Percentiles rank a stretch among this genome's conserved stretches.
Evolutionary conservation across 768 basidiomycete species (phyloP).

Genomic region (Piloderma croceum): DNA sequence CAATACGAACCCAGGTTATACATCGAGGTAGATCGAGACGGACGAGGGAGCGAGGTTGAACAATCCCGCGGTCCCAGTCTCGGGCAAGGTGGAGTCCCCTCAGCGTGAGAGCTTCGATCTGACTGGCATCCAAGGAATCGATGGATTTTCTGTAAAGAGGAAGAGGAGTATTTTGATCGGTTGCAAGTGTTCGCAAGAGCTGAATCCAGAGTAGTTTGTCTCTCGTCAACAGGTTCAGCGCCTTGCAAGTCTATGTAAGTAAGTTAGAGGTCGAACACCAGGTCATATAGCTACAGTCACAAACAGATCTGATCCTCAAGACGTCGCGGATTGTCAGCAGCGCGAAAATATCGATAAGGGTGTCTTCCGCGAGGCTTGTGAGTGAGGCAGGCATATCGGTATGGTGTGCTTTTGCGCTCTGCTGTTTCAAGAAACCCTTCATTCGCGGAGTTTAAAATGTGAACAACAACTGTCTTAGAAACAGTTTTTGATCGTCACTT

Average conservation of each 20-base stretch:
- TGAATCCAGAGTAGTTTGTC: background rate
- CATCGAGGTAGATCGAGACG: constrained; percentile 5
- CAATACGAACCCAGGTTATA: constrained; percentile 13
- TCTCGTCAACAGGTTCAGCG: background rate
- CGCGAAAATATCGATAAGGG: too few species aligned
- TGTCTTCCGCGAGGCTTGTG: too few species aligned
- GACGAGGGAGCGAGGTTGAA: background rate
- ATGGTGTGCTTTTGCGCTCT: too few species aligned
- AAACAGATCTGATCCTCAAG: too few species aligned
- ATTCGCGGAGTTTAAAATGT: too few species aligned
- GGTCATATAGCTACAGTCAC: too few species aligned
- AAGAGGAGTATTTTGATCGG: background rate
- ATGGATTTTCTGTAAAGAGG: background rate
- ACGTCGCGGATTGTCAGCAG: too few species aligned
- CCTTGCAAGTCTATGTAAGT: background rate
- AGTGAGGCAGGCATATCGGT: too few species aligned
- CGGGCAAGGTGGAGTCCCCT: background rate
- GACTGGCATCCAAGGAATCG: background rate
- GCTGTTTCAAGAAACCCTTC: too few species aligned
- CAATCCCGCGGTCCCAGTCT: background rate
- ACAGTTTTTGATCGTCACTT: too few species aligned
- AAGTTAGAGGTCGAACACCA: too few species aligned
- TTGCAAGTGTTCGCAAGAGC: background rate
- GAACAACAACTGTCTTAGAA: too few species aligned
- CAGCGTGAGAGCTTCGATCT: background rate